phyloP scores from a whole-genome alignment of 257 asterid genomes.

The Penstemon newberryi region DNA sequence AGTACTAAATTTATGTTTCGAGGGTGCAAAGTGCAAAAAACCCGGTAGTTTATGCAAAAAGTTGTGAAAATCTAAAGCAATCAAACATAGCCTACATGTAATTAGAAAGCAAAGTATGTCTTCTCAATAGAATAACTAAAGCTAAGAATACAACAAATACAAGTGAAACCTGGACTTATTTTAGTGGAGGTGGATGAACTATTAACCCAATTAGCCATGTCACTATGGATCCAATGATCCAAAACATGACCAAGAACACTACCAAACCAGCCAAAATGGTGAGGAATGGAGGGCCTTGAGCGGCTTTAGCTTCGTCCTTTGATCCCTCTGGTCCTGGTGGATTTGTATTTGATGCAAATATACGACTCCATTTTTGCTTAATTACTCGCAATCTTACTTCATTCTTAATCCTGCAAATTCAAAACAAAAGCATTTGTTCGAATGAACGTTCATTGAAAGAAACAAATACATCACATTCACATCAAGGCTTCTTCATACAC shows the following conservation, averaged over 20 bases:
- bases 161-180: conserved; percentile 24
- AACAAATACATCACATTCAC: background rate
- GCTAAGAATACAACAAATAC: conserved; percentile 3
- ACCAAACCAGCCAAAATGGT: conserved; percentile 76
- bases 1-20: too few relatives aligned
- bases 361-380: conserved; percentile 30
- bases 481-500: too few relatives aligned
- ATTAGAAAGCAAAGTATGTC: conserved; percentile 10
- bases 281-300: conserved; percentile 65
- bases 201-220: conserved; percentile 58
- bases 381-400: conserved; percentile 26
- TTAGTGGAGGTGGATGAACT: conserved; percentile 41
- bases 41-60: background rate
- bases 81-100: background rate
- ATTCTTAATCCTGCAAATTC: conserved; percentile 43
- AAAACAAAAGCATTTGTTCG: background rate
- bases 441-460: background rate
- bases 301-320: conserved; percentile 32
- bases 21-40: too few relatives aligned
- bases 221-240: conserved; percentile 53
- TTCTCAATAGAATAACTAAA: conserved; percentile 13
- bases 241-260: conserved; percentile 45
- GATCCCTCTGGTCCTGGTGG: conserved; percentile 49
- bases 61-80: background rate
- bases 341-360: conserved; percentile 48